A percentile compares a stretch with the other conserved stretches of the same genome.
phyloP scores from a whole-genome alignment of 257 asterid genomes.

The Ballota nigra region DNA sequence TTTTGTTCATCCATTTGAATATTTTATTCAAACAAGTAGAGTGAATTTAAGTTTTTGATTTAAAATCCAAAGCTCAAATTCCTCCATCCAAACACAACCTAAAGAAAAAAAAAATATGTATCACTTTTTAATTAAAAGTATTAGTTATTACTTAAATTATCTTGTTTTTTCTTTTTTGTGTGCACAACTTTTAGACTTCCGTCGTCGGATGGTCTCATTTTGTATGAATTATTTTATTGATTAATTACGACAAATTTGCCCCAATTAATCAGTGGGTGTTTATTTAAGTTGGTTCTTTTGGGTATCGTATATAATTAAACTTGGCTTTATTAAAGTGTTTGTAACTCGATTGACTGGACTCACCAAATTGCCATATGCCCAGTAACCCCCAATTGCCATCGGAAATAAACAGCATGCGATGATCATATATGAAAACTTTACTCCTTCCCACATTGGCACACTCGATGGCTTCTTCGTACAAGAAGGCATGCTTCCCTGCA shows the following conservation, averaged over 20 bases:
- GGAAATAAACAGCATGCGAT: conserved; percentile 81
- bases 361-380: conserved; percentile 89
- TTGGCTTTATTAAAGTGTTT: not conserved
- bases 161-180: too few relatives aligned
- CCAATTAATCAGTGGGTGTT: not conserved
- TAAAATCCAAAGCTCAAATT: too few relatives aligned
- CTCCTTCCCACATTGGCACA: conserved; percentile 90
- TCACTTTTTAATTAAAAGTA: too few relatives aligned
- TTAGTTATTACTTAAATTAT: too few relatives aligned
- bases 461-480: conserved; percentile 60
- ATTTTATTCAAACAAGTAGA: too few relatives aligned
- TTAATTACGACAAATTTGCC: not conserved
- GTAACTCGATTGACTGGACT: not conserved
- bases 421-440: conserved; percentile 53
- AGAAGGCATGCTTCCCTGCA: conserved; percentile 91
- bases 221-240: too few relatives aligned
- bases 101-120: too few relatives aligned
- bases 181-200: too few relatives aligned
- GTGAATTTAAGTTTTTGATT: too few relatives aligned
- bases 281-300: not conserved
- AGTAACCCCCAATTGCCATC: conserved; percentile 77
- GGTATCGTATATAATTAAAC: not conserved
- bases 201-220: too few relatives aligned
- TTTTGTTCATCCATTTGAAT: too few relatives aligned
- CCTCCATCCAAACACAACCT: too few relatives aligned